phyloP scores from a whole-genome alignment of 2,329 filamentous ascomycete genomes.

The Aspergillus quadrilineatus region DNA sequence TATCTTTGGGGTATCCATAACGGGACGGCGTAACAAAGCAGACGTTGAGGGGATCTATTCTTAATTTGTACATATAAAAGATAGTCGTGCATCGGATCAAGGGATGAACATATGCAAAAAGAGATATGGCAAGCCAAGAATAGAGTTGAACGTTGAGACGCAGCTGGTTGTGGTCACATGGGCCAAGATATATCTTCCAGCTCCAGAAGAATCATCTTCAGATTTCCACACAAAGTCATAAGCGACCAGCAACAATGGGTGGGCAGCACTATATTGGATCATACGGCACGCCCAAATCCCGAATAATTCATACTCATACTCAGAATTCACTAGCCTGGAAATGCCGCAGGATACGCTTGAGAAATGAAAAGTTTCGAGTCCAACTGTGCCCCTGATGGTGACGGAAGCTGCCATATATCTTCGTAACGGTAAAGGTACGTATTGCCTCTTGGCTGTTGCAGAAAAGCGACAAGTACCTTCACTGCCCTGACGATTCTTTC shows the following conservation, averaged over 20 bases:
- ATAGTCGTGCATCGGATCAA: neutral
- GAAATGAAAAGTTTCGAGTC: neutral
- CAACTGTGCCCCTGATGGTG: neutral
- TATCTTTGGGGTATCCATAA: neutral
- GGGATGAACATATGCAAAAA: neutral
- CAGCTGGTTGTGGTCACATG: neutral
- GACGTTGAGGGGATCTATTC: neutral
- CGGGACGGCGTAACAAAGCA: neutral
- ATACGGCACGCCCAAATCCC: neutral
- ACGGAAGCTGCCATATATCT: neutral
- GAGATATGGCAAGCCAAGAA: neutral
- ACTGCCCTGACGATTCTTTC: neutral
- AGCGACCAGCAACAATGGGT: neutral
- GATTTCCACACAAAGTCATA: neutral
- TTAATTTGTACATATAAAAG: conserved; percentile 1
- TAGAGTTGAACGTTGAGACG: neutral
- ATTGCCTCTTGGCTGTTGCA: neutral
- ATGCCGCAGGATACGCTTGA: neutral
- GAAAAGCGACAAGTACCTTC: neutral
- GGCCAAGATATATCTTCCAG: neutral
- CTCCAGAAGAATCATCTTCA: neutral
- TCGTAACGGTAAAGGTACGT: neutral
- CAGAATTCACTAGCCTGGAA: neutral
- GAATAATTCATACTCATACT: neutral
- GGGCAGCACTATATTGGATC: neutral